Evolutionary conservation across 2,329 filamentous ascomycete genomes (phyloP), one percentile per base, ranked within the genome.

Genomic region (Calonectria pteridis): DNA sequence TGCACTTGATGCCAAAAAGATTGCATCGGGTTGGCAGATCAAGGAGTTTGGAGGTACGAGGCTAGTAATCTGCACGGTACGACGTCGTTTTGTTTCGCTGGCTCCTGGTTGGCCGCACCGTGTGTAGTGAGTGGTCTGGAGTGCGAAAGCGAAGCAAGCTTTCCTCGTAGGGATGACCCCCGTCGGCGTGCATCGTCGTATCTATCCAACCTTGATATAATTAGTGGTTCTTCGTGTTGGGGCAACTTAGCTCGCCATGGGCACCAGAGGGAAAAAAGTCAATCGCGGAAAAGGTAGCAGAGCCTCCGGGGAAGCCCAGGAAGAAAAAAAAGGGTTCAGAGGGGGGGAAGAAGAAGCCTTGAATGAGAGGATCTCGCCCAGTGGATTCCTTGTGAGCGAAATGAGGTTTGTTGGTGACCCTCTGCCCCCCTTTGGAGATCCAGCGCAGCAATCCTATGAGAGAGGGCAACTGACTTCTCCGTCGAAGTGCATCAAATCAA

Each of bases 271-370:
- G 20, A 23, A 31, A 14, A 62, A 58, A 62, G 40, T 37, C 28
- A 49, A 46, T 49, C 43, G 23, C 37, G 26, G 29, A 37, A 58
- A 58, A 26, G 37, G 62, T 46, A 67, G 65, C 71, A 73, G 71
- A 73, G 71, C 71, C 71, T 73, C 71, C 71, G 59, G 65, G 70
- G 70, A 71, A 67, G 46, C 43, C 46, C 16, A 51, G 53, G n/a
- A 43, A 20, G 53, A 43, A 43, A 20, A 40, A n/a, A 43, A 43
- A 43, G 40, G 40, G 40, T 43, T 43, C 40, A 43, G 37, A 31
- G 4, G 31, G n/a, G 20, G 53, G 26, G 40, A 28, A 20, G 23
- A 65, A 50, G 35, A 37, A 66, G 40, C 40, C 40, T 43, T n/a
- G 18, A 18, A 6, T 4, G 9, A 43, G 6, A 43, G 40, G 18